Evolutionary conservation across 2,329 filamentous ascomycete genomes (phyloP), one percentile per base, ranked within the genome.

Genomic region (Dothideomycetes sp.): DNA sequence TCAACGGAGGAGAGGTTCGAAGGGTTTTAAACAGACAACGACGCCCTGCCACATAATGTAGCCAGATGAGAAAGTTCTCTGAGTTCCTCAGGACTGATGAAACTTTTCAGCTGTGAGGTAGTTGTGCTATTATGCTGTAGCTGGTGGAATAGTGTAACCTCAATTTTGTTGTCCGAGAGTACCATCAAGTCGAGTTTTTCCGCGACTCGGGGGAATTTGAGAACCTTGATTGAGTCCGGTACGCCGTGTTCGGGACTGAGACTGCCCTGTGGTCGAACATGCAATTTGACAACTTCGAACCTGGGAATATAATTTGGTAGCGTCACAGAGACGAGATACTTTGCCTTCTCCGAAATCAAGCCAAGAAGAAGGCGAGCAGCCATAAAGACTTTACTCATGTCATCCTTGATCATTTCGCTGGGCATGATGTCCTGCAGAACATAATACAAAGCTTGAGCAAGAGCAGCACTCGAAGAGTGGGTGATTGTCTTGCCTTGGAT

Each of bases 261-360:
- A n/a, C n/a, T n/a, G n/a, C n/a, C n/a, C n/a, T n/a, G n/a, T n/a
- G n/a, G n/a, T n/a, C n/a, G n/a, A n/a, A n/a, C n/a, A n/a, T n/a
- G n/a, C n/a, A n/a, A n/a, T n/a, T n/a, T n/a, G n/a, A n/a, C n/a
- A n/a, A n/a, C n/a, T n/a, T n/a, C n/a, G n/a, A n/a, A n/a, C n/a
- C n/a, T n/a, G n/a, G n/a, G n/a, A n/a, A n/a, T n/a, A n/a, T n/a
- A n/a, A n/a, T n/a, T n/a, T n/a, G n/a, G n/a, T n/a, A n/a, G n/a
- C n/a, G n/a, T n/a, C n/a, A n/a, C n/a, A n/a, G n/a, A n/a, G n/a
- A n/a, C n/a, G n/a, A 35, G 27, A 16, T 53, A 45, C 25, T 51
- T 53, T 17, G 53, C 56, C 43, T 58, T 60, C 41, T 61, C 58
- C 3, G 61, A 45, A 15, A 62, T 46, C 25, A 61, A 53, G n/a